A percentile compares a stretch with the other conserved stretches of the same genome.
phyloP scores from a whole-genome alignment of 176 grass and related monocot species.

The Eleusine coracana region DNA sequence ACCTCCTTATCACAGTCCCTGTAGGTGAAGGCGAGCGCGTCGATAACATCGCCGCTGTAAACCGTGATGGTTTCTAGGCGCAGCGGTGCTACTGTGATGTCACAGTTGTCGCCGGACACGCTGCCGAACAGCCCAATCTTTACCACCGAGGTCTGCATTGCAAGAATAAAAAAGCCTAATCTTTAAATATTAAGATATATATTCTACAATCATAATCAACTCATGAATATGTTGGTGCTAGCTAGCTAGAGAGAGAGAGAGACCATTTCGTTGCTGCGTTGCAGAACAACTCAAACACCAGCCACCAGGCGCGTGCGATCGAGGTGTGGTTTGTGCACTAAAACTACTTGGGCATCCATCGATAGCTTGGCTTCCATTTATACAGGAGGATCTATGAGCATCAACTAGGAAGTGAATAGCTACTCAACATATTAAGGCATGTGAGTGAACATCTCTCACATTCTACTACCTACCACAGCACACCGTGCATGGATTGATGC shows the following conservation, averaged over 20 bases:
- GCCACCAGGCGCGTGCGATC: neutral
- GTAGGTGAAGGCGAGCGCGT: constrained; percentile 39
- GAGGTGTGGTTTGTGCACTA: neutral
- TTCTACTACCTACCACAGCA: no score
- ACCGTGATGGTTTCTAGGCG: constrained; percentile 24
- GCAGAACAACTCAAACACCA: neutral
- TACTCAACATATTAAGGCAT: no score
- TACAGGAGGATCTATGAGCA: no score
- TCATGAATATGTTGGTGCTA: no score
- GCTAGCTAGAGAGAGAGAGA: neutral
- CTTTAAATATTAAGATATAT: no score
- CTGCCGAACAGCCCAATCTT: constrained; percentile 43
- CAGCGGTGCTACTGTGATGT: constrained; percentile 40
- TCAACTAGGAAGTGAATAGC: no score
- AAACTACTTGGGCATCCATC: neutral
- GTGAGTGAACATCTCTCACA: no score
- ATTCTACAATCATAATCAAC: no score
- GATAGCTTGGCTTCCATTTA: no score
- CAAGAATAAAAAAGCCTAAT: neutral
- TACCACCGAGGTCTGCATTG: constrained; percentile 19
- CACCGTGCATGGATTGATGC: no score
- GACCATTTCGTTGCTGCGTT: neutral
- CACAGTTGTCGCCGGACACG: neutral
- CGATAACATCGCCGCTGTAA: constrained; percentile 24
- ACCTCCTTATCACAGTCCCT: neutral